Base-by-base conservation (phyloP, 2,329 filamentous ascomycete genomes). In the Chrysoporthe deuterocubensis region DNA sequence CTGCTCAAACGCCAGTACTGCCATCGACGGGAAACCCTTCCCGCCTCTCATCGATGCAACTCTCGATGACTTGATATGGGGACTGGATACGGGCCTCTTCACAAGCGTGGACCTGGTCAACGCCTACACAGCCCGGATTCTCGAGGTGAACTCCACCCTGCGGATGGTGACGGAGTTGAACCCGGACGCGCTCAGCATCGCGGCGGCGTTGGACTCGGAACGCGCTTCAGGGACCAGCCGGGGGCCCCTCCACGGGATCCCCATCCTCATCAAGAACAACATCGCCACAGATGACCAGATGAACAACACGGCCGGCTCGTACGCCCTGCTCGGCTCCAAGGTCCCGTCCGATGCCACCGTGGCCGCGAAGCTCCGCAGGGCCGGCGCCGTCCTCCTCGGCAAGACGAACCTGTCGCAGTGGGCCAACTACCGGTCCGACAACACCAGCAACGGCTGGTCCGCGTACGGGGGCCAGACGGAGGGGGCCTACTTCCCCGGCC, bases 181-280 rank as follows among this genome's bases (percentile, higher is more conserved):
- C 67, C 76, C 78, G 0, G 78, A 81, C 66, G 81, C 81, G 0
- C 61, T 81, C 4, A 46, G 67, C 4, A 79, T 81, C 9, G 81
- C 82, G 0, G 72, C 71, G 1, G 67, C 73, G 1, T 70, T 81
- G 4, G 82, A 83, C 62, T 65, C 68, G 8, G 71, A 75, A 63
- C 72, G 75, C 67, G 63, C 64, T 1, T 43, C 50, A 4, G 72
- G 73, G 34, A 69, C 70, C 5, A 57, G 69, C 26, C 50, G 50
- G 16, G 78, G 77, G 0, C 85, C 86, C 0, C 78, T 90, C 0
- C 87, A 90, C 74, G 89, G 89, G 1, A 82, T 91, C 2, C 89
- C 89, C 0, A 84, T 91, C 54, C 77, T 90, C 3, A 82, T 90
- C 77, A 90, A 91, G 77, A 86, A 89, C 76, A 90, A 89, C 74